Base-by-base conservation (phyloP, 129 eudicot genomes). In the Helianthus tuberosus region DNA sequence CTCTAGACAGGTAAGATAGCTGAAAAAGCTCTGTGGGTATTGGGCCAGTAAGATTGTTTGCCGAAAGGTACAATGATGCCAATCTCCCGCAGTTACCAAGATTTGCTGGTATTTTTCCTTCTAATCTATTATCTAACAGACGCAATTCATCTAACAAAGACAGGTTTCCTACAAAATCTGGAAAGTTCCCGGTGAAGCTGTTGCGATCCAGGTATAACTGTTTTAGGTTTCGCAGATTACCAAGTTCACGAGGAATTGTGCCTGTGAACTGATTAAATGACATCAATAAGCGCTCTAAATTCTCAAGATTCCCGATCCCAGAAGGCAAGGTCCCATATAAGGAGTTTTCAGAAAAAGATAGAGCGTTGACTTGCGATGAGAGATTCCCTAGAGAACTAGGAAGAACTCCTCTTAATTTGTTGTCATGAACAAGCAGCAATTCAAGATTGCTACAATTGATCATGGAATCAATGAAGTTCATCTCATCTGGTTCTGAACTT, bases 331-430 rank as follows among this genome's bases (percentile, higher is more conserved):
- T 0, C 32, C 77, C 82, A 8, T 71, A 29, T 51, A 78, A 50
- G 20, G 16, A 71, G 70, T 78, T 78, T 2, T 0, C 0, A n/a
- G 29, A 9, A 0, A 78, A 55, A 43, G 23, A 5, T n/a, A n/a
- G n/a, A 61, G 36, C 4, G 17, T 49, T 41, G 2, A 76, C 43
- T 57, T 71, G 50, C 51, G 79, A 65, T 70, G 87, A 84, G 17
- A 84, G 82, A 58, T 84, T 71, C 27, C 73, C 68, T 54, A 79
- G 1, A 20, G 87, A 79, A 70, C 50, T 46, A 64, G 87, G 82
- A 65, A 79, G 51, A 11, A 25, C 79, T n/a, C 84, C 84, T 38
- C 68, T 75, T 32, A 84, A 75, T 17, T 69, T 67, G 60, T 79
- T 84, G 1, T 0, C 8, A 11, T 71, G 51, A 69, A 79, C 43